These are phyloP conservation scores for Wickerhamomyces sp. DNA, from an alignment of 1,139 yeast genomes.

Conservation along the genomic window DNA sequence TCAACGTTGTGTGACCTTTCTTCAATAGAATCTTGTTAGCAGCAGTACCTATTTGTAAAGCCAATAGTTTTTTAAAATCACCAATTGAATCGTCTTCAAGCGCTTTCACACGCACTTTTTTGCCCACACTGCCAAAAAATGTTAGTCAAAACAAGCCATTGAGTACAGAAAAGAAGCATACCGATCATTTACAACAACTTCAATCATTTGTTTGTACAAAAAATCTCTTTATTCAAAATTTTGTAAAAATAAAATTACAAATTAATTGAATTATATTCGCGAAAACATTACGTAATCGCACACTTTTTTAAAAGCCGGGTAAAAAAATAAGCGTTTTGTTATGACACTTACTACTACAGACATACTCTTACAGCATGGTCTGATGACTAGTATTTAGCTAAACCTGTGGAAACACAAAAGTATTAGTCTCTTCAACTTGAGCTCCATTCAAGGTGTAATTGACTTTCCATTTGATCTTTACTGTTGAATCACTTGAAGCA, in stretches of 20 bases:
- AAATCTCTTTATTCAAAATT: too few relatives aligned
- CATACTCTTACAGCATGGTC: too few relatives aligned
- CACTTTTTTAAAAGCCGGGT: too few relatives aligned
- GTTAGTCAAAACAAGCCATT: conserved; percentile 2
- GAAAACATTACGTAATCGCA: too few relatives aligned
- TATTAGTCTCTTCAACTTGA: conserved; percentile 53
- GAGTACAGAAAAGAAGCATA: conserved; percentile 12
- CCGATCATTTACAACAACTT: conserved; percentile 46
- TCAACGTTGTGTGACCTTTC: conserved; percentile 75
- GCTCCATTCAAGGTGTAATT: conserved; percentile 49
- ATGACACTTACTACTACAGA: too few relatives aligned
- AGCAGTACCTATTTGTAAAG: conserved; percentile 77
- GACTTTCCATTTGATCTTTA: conserved; percentile 82
- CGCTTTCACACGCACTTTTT: conserved; percentile 72
- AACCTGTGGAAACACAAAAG: conserved; percentile 34
- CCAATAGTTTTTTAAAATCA: conserved; percentile 81
- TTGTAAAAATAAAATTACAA: too few relatives aligned
- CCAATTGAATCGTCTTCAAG: conserved; percentile 84
- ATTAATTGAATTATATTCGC: too few relatives aligned
- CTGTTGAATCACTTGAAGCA: conserved; percentile 34
- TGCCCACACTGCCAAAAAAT: conserved; percentile 58
- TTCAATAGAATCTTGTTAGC: conserved; percentile 64
- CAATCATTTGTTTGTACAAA: too few relatives aligned
- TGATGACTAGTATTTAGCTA: too few relatives aligned
- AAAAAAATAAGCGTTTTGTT: too few relatives aligned